Evolutionary conservation across 2,329 filamentous ascomycete genomes (phyloP).

Genomic region (Chaetomium olivaceum): DNA sequence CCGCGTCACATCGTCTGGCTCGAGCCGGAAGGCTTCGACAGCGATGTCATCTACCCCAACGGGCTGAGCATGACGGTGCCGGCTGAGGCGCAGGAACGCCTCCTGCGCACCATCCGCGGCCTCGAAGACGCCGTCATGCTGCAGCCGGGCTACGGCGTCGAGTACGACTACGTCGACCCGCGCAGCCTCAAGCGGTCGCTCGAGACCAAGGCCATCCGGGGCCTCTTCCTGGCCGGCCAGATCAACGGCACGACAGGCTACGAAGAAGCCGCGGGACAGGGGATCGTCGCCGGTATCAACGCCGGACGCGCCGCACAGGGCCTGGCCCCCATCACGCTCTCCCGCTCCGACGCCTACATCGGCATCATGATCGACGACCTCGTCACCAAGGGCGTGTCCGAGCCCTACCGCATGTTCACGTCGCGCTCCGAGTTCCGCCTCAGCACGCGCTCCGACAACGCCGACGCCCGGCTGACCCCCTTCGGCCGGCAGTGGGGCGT

Average conservation of each 20-base stretch:
- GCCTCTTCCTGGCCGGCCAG: constrained; percentile 90
- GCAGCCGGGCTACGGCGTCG: constrained; percentile 93
- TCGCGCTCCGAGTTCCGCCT: constrained; percentile 94
- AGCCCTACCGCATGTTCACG: constrained; percentile 99
- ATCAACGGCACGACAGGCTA: constrained; percentile 99
- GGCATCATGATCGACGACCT: constrained; percentile 99
- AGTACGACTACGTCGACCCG: constrained; percentile 98
- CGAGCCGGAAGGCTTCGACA: constrained; percentile 92
- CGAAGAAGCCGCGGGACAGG: constrained; percentile 94
- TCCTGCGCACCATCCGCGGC: constrained; percentile 84
- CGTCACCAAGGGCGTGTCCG: constrained; percentile 92
- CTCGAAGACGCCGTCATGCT: constrained; percentile 89
- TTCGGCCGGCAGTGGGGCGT: constrained; percentile 76
- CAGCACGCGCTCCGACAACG: constrained; percentile 89
- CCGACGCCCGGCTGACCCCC: constrained; percentile 80
- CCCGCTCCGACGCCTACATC: constrained; percentile 88
- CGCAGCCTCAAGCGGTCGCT: constrained; percentile 83
- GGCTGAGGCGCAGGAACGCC: constrained; percentile 77
- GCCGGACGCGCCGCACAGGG: constrained; percentile 77
- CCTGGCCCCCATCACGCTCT: constrained; percentile 66
- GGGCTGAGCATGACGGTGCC: constrained; percentile 97
- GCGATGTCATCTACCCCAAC: constrained; percentile 89
- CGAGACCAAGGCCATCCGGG: constrained; percentile 87
- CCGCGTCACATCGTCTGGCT: constrained; percentile 89
- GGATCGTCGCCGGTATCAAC: constrained; percentile 89